These are phyloP conservation scores for Candida boleticola DNA, from an alignment of 805 yeast genomes.

Conservation along the genomic window DNA sequence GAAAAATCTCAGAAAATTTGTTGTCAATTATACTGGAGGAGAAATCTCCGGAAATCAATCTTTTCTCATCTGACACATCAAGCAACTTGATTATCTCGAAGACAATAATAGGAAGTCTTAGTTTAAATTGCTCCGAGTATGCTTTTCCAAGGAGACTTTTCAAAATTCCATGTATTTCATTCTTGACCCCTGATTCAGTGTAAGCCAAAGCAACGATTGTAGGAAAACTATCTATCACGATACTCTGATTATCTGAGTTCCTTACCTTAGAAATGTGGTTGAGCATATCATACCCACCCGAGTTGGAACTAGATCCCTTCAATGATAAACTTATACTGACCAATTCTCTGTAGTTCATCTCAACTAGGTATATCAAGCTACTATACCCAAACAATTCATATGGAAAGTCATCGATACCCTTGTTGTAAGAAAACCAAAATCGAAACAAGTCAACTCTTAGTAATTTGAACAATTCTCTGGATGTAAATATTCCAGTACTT, in stretches of 20 bases:
- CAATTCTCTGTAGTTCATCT: constrained; percentile 33
- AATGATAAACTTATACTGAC: constrained; percentile 27
- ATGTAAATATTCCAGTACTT: not conserved
- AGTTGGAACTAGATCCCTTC: constrained; percentile 17
- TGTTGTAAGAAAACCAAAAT: constrained; percentile 41
- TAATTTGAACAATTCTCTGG: constrained; percentile 24
- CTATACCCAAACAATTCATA: constrained; percentile 36
- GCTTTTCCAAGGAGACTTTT: constrained; percentile 13
- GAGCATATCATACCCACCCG: constrained; percentile 4
- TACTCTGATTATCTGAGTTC: constrained; percentile 10
- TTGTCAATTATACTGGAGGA: not conserved
- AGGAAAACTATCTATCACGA: constrained; percentile 34
- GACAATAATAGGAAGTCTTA: constrained; percentile 30
- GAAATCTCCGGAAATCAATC: not conserved
- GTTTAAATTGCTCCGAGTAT: constrained; percentile 20
- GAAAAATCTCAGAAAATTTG: not conserved
- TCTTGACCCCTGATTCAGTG: constrained; percentile 36
- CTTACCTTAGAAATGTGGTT: constrained; percentile 14
- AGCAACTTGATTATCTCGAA: constrained; percentile 36
- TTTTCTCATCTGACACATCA: constrained; percentile 26
- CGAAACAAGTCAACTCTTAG: constrained; percentile 37
- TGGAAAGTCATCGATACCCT: constrained; percentile 38
- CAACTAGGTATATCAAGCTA: constrained; percentile 25
- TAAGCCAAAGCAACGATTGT: constrained; percentile 45
- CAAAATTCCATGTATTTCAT: constrained; percentile 23